Conservation (phyloP, 2,329 filamentous ascomycete species). For the Fusarium keratoplasticum region DNA sequence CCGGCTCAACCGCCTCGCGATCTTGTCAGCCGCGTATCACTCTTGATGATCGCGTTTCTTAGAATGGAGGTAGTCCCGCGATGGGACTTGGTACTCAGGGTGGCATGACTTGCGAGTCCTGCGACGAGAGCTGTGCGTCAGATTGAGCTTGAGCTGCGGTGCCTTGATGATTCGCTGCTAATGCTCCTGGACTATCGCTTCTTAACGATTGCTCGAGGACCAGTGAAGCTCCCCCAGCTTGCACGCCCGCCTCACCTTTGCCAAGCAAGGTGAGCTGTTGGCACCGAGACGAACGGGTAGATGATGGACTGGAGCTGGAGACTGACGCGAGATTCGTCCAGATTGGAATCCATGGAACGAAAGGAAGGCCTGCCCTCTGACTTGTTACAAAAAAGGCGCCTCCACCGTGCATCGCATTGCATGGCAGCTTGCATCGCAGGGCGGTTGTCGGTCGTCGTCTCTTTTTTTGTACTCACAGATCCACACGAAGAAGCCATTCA, state of each 20-base stretch:
- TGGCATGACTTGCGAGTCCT: slow-evolving; percentile 47
- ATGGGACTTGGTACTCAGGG: background rate
- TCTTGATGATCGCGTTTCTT: slow-evolving; percentile 17
- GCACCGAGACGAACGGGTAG: slow-evolving; percentile 30
- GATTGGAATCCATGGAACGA: slow-evolving; percentile 17
- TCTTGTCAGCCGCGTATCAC: slow-evolving; percentile 21
- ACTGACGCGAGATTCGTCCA: slow-evolving; percentile 36
- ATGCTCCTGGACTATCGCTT: background rate
- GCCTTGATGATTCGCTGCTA: slow-evolving; percentile 25
- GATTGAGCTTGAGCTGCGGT: slow-evolving; percentile 26
- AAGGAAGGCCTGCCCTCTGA: slow-evolving; percentile 3
- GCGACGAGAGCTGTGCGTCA: slow-evolving; percentile 43
- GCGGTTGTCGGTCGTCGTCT: slow-evolving; percentile 16
- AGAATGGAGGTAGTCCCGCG: too few species aligned
- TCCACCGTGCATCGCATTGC: slow-evolving; percentile 33
- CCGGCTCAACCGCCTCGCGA: slow-evolving; percentile 19
- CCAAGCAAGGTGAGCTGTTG: slow-evolving; percentile 26
- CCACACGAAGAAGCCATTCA: slow-evolving; percentile 24
- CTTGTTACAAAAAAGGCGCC: slow-evolving; percentile 30
- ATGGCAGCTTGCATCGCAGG: slow-evolving; percentile 34
- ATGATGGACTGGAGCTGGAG: slow-evolving; percentile 18
- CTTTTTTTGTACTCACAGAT: slow-evolving; percentile 15
- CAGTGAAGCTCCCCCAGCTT: slow-evolving; percentile 18
- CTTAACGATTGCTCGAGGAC: background rate
- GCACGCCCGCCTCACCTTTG: slow-evolving; percentile 31